Evolutionary conservation across 306 rosid species (phyloP).

Genomic region (Hippophae tibetana): DNA sequence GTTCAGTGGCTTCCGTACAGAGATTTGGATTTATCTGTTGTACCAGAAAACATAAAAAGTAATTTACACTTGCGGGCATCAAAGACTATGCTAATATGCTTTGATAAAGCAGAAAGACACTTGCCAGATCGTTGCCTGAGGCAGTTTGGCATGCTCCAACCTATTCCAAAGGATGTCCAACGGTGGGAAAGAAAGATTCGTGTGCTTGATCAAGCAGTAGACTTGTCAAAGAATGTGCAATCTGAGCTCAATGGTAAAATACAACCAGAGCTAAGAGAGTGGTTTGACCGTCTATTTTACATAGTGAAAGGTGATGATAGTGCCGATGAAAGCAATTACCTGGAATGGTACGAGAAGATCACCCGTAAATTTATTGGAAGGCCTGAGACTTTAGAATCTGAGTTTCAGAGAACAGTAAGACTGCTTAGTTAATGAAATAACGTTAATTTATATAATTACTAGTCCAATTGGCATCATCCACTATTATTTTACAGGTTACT

Average conservation of each 20-base stretch:
- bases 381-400: constrained; percentile 62
- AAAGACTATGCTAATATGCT: constrained; percentile 66
- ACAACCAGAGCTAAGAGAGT: constrained; percentile 45
- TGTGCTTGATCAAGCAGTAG: constrained; percentile 48
- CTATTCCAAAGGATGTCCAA: constrained; percentile 48
- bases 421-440: not conserved
- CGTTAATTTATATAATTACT: constrained; percentile 2
- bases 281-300: constrained; percentile 44
- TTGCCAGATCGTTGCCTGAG: constrained; percentile 69
- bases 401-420: constrained; percentile 65
- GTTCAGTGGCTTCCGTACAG: constrained; percentile 78
- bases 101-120: constrained; percentile 68
- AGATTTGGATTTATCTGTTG: constrained; percentile 37
- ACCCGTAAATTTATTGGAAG: constrained; percentile 59
- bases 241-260: constrained; percentile 32
- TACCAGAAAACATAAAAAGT: constrained; percentile 51
- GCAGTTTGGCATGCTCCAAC: constrained; percentile 70
- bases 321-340: constrained; percentile 39
- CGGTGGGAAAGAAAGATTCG: constrained; percentile 74
- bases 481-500: constrained; percentile 31
- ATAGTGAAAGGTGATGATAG: constrained; percentile 29
- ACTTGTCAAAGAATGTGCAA: constrained; percentile 23
- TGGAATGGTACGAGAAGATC: constrained; percentile 55
- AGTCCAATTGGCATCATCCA: not conserved
- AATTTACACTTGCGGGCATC: constrained; percentile 43